Conservation (phyloP, 345 rosid species). For the Hevea brasiliensis region DNA sequence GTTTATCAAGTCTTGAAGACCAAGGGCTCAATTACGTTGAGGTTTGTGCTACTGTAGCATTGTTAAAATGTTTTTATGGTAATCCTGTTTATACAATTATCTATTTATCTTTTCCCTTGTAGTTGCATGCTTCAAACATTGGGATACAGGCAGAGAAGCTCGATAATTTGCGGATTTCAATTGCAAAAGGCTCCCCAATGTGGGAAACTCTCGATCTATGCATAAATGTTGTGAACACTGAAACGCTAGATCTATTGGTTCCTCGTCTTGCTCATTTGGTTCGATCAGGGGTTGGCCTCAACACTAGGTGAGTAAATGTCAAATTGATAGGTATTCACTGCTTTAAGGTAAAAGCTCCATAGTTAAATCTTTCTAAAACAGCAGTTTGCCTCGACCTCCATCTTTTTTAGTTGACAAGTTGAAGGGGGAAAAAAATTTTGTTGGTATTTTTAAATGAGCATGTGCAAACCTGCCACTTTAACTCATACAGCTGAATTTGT, state of each 20-base stretch:
- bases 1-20: slow-evolving; percentile 97
- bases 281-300: slow-evolving; percentile 91
- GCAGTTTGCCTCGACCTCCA: background rate
- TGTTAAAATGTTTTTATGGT: background rate
- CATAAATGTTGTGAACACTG: slow-evolving; percentile 68
- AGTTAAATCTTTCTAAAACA: background rate
- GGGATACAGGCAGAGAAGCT: slow-evolving; percentile 94
- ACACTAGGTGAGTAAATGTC: slow-evolving; percentile 67
- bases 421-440: background rate
- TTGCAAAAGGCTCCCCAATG: slow-evolving; percentile 96
- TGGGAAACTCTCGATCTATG: slow-evolving; percentile 99
- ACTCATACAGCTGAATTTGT: background rate
- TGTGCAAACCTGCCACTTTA: background rate
- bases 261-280: slow-evolving; percentile 86
- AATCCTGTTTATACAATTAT: slow-evolving; percentile 14
- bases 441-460: background rate
- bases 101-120: slow-evolving; percentile 29
- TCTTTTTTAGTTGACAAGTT: background rate
- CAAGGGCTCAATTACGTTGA: slow-evolving; percentile 96
- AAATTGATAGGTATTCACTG: slow-evolving; percentile 9
- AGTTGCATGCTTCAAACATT: slow-evolving; percentile 95
- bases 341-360: background rate
- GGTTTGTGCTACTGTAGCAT: slow-evolving; percentile 45
- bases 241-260: slow-evolving; percentile 72
- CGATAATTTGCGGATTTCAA: slow-evolving; percentile 87